Evolutionary conservation across 768 basidiomycete species (phyloP).

Genomic region (Zangia roseola): DNA sequence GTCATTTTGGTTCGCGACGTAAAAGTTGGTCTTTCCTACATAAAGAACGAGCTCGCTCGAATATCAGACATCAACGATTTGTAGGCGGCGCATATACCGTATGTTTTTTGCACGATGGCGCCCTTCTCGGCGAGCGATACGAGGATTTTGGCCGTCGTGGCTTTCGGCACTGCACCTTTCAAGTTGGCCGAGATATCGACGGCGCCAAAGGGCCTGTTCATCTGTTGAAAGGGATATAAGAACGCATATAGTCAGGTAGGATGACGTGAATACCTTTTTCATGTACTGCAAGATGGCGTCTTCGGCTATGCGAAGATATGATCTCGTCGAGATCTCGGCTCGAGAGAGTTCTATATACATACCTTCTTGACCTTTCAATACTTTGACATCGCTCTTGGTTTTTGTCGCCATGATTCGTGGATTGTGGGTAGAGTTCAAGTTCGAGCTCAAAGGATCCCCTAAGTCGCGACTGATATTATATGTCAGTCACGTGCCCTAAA

Average conservation of each 20-base stretch:
- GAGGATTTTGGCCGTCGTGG: constrained; percentile 82
- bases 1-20: constrained; percentile 79
- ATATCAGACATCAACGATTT: background rate
- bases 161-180: constrained; percentile 84
- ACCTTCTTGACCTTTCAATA: constrained; percentile 79
- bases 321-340: too few species aligned
- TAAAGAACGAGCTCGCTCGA: background rate
- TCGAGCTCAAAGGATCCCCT: too few species aligned
- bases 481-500: too few species aligned
- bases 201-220: constrained; percentile 93
- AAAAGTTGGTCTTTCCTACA: constrained; percentile 81
- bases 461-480: background rate
- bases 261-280: constrained; percentile 49
- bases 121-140: constrained; percentile 82
- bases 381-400: constrained; percentile 52
- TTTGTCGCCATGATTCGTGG: constrained; percentile 42
- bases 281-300: constrained; percentile 77
- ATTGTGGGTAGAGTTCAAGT: background rate
- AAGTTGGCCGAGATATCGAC: constrained; percentile 91
- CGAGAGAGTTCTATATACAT: background rate
- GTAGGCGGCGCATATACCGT: constrained; percentile 48
- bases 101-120: constrained; percentile 76
- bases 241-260: constrained; percentile 8
- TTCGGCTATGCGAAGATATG: constrained; percentile 49
- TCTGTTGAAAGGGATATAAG: constrained; percentile 42